Base-by-base conservation (phyloP, 2,329 filamentous ascomycete species). In the Blastomyces emzantsi region DNA sequence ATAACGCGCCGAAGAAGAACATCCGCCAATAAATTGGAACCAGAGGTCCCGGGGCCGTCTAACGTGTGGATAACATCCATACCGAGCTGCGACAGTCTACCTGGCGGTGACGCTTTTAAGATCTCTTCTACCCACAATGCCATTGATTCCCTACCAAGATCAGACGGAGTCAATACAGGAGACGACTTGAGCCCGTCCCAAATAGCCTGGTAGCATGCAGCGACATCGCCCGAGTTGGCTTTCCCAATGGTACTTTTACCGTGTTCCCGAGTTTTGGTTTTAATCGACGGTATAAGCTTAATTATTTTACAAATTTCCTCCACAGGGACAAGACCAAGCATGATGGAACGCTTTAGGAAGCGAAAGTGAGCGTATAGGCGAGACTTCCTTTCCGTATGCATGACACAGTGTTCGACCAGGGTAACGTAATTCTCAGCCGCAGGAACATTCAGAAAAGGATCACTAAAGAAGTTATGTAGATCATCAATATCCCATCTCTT, bases 141-240 rank as follows among this genome's bases (percentile, higher is more conserved):
- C 28, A 75, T 63, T 39, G 72, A 65, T 2, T 67, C 62, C n/a
- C 65, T 63, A 25, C 72, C 69, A 62, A 78, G 64, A 60, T 78
- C 73, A 30, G 64, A 66, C 41, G 75, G 70, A 17, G 66, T 67
- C 39, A 76, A 70, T 25, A 78, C 70, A 59, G 70, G 70, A 61
- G 74, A 78, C 17, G 66, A 66, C 41, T 71, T 70, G 63, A 78
- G 71, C 5, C 75, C 74, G 64, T 71, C 67, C 75, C 76, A 79
- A 65, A 78, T 70, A 2, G 66, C 63, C 39, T 69, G 65, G 51
- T 74, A 73, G 51, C 70, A 70, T 15, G 67, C 60, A 30, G 64
- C 56, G 25, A 75, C 60, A 28, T 64, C 57, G 28, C 65, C 67
- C 13, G 61, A 61, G 43, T 71, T 62, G 60, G 63, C 63, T 4